Evolutionary conservation across 2,329 filamentous ascomycete genomes (phyloP).

Genomic region (Teratosphaeria destructans): DNA sequence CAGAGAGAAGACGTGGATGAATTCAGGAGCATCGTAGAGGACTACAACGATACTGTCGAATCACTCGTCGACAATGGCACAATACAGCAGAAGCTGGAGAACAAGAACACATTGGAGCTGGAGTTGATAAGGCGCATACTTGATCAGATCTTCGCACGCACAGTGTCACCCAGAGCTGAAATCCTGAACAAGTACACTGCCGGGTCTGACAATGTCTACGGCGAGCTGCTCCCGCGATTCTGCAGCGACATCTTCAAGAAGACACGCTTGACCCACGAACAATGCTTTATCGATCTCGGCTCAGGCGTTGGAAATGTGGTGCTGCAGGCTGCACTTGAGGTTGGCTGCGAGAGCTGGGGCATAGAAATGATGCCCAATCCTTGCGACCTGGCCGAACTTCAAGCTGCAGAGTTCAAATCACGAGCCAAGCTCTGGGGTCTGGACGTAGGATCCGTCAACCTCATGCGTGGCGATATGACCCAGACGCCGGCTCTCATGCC

Average conservation of each 20-base stretch:
- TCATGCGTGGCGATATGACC: slow-evolving; percentile 78
- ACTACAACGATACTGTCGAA: slow-evolving; percentile 66
- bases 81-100: slow-evolving; percentile 61
- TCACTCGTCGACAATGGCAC: slow-evolving; percentile 58
- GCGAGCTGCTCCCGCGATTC: slow-evolving; percentile 79
- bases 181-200: slow-evolving; percentile 76
- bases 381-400: slow-evolving; percentile 67
- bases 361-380: slow-evolving; percentile 94
- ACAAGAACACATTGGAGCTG: slow-evolving; percentile 59
- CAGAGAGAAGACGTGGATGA: slow-evolving; percentile 53
- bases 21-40: slow-evolving; percentile 61
- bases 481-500: slow-evolving; percentile 59
- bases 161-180: slow-evolving; percentile 81
- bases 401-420: slow-evolving; percentile 73
- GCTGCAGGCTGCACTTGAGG: slow-evolving; percentile 82
- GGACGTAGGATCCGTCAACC: slow-evolving; percentile 62
- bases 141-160: slow-evolving; percentile 77
- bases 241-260: slow-evolving; percentile 71
- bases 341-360: slow-evolving; percentile 90
- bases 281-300: slow-evolving; percentile 88
- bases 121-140: slow-evolving; percentile 59
- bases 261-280: slow-evolving; percentile 65
- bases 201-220: slow-evolving; percentile 88
- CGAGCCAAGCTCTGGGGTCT: slow-evolving; percentile 86
- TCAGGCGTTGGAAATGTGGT: slow-evolving; percentile 96